phyloP scores from a whole-genome alignment of 2,329 filamentous ascomycete species.

The Botrytis fragariae region DNA sequence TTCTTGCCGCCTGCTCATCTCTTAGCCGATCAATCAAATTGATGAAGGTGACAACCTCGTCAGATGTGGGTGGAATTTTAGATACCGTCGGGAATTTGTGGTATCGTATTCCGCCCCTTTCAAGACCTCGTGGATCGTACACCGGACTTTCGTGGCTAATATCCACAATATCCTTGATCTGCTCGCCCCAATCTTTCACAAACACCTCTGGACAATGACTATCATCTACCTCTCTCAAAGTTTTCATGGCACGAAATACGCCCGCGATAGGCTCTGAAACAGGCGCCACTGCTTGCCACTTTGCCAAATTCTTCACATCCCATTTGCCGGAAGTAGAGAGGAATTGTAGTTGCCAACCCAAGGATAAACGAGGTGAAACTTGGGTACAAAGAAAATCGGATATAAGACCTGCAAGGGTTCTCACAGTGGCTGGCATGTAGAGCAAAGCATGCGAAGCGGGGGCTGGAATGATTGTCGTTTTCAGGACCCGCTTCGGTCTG shows the following conservation, averaged over 20 bases:
- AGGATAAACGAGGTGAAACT: conserved; percentile 73
- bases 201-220: conserved; percentile 75
- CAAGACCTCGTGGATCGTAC: conserved; percentile 74
- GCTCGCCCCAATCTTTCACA: conserved; percentile 61
- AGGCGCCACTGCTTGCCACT: conserved; percentile 79
- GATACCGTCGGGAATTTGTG: conserved; percentile 90
- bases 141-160: conserved; percentile 89
- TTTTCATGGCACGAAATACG: conserved; percentile 88
- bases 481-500: conserved; percentile 56
- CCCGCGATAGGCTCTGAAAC: conserved; percentile 76
- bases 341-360: conserved; percentile 89
- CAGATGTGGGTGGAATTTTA: conserved; percentile 71
- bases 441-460: conserved; percentile 82
- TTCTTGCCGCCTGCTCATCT: conserved; percentile 49
- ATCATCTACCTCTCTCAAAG: conserved; percentile 83
- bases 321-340: conserved; percentile 90
- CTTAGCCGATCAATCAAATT: conserved; percentile 58
- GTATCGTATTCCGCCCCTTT: conserved; percentile 65
- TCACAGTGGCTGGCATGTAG: conserved; percentile 73
- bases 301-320: conserved; percentile 94
- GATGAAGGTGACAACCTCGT: conserved; percentile 55
- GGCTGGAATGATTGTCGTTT: conserved; percentile 67
- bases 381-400: conserved; percentile 75
- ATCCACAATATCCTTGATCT: conserved; percentile 77
- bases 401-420: conserved; percentile 75